phyloP scores from a whole-genome alignment of 768 basidiomycete genomes.

The Lanmaoa rubissima region DNA sequence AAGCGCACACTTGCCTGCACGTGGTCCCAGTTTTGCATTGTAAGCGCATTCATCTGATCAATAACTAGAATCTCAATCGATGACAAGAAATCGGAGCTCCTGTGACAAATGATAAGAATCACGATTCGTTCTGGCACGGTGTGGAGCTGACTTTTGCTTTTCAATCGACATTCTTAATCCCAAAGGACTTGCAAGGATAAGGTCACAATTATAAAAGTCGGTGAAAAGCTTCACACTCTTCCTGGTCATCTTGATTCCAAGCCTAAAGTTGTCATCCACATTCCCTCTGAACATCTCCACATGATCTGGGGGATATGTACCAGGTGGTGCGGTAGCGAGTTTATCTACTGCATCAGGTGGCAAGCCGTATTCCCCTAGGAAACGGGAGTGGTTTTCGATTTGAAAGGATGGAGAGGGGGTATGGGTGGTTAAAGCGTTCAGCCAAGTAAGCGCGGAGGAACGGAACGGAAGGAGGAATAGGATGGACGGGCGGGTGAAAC shows the following conservation, averaged over 20 bases:
- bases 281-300: constrained; percentile 96
- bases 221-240: constrained; percentile 91
- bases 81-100: constrained; percentile 86
- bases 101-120: constrained; percentile 28
- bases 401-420: constrained; percentile 71
- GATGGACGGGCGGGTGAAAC: constrained; percentile 93
- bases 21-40: constrained; percentile 99
- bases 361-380: constrained; percentile 77
- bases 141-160: constrained; percentile 77
- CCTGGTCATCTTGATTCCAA: constrained; percentile 89
- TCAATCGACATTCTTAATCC: constrained; percentile 90
- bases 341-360: constrained; percentile 82
- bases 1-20: constrained; percentile 60
- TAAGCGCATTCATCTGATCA: constrained; percentile 89
- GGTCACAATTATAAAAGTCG: constrained; percentile 87
- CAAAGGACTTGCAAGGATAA: constrained; percentile 91
- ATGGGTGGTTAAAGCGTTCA: constrained; percentile 74
- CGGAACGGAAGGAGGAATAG: constrained; percentile 94
- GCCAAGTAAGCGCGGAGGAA: constrained; percentile 80
- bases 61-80: constrained; percentile 90
- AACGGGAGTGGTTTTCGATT: constrained; percentile 85
- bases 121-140: background rate
- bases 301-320: constrained; percentile 84
- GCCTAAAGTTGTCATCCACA: constrained; percentile 89
- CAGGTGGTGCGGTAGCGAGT: constrained; percentile 66